These are phyloP conservation scores for Ceratorhiza oryzae-sativae DNA, from an alignment of 1,284 basidiomycete genomes.

Conservation along the genomic window DNA sequence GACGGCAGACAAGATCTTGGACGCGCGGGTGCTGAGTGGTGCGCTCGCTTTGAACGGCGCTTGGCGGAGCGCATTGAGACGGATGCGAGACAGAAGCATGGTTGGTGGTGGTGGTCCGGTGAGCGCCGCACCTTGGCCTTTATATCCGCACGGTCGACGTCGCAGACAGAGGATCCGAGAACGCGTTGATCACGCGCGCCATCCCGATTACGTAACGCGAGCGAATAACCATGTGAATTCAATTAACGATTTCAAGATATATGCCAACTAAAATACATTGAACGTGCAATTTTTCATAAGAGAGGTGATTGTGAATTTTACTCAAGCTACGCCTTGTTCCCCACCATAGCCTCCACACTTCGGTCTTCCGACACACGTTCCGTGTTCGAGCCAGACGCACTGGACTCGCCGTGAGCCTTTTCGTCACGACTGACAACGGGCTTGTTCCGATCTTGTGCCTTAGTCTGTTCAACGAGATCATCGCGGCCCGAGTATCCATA, in stretches of 20 bases:
- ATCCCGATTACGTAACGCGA: neutral
- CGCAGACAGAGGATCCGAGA: slow-evolving; percentile 9
- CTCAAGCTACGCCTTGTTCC: slow-evolving; percentile 2
- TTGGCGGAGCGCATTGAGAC: slow-evolving; percentile 16
- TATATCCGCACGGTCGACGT: neutral
- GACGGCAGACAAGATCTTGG: slow-evolving; percentile 66
- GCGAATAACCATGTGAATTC: slow-evolving; percentile 3
- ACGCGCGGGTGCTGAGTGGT: slow-evolving; percentile 55
- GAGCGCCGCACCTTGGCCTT: neutral
- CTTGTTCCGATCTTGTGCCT: slow-evolving; percentile 30
- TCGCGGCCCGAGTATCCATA: slow-evolving; percentile 18
- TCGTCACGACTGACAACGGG: slow-evolving; percentile 19
- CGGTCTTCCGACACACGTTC: slow-evolving; percentile 15
- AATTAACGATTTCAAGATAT: slow-evolving; percentile 13
- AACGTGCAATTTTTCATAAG: neutral
- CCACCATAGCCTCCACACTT: slow-evolving; percentile 25
- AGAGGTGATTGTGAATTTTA: neutral
- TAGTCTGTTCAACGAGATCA: slow-evolving; percentile 35
- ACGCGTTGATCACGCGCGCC: slow-evolving; percentile 26
- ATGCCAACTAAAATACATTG: slow-evolving; percentile 30
- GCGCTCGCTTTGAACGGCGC: slow-evolving; percentile 14
- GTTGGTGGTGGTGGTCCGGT: neutral
- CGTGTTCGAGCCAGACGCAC: slow-evolving; percentile 11
- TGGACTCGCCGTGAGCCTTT: slow-evolving; percentile 20
- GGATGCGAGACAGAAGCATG: slow-evolving; percentile 34